These are phyloP conservation scores for Xylariaceae sp. DNA, from an alignment of 2,329 filamentous ascomycete genomes.

Conservation along the genomic window DNA sequence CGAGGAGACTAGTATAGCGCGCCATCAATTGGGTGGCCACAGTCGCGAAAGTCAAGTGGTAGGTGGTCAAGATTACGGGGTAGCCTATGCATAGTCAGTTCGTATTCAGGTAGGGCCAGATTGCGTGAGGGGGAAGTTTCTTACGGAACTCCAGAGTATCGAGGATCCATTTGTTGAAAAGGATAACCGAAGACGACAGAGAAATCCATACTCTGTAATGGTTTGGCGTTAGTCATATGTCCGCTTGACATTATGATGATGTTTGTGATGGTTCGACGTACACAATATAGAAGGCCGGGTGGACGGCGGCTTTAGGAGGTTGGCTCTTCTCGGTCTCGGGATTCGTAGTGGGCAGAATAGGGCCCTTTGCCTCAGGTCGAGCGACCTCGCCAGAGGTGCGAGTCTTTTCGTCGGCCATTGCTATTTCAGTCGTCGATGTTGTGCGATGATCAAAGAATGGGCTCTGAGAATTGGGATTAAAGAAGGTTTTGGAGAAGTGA, in stretches of 20 bases:
- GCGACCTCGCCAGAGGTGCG: slow-evolving; percentile 78
- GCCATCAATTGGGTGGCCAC: slow-evolving; percentile 93
- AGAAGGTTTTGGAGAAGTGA: slow-evolving; percentile 3
- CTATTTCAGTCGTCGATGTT: slow-evolving; percentile 33
- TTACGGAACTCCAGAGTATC: slow-evolving; percentile 82
- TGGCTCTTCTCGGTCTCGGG: slow-evolving; percentile 72
- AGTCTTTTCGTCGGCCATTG: slow-evolving; percentile 79
- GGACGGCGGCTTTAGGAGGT: slow-evolving; percentile 65
- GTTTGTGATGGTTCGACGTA: slow-evolving; percentile 42
- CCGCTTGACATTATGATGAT: background rate
- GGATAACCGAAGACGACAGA: slow-evolving; percentile 89
- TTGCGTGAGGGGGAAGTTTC: slow-evolving; percentile 33
- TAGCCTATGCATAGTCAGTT: slow-evolving; percentile 53
- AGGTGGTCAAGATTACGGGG: slow-evolving; percentile 87
- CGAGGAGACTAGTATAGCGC: slow-evolving; percentile 84
- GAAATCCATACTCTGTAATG: slow-evolving; percentile 80
- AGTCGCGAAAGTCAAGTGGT: slow-evolving; percentile 91
- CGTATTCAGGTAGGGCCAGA: slow-evolving; percentile 54
- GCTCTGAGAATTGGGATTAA: slow-evolving; percentile 17
- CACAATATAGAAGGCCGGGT: slow-evolving; percentile 85
- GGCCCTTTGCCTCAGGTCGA: slow-evolving; percentile 58
- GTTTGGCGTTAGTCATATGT: slow-evolving; percentile 15
- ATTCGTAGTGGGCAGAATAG: slow-evolving; percentile 79
- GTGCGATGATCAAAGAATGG: slow-evolving; percentile 15
- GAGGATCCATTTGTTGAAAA: slow-evolving; percentile 99